Base-by-base conservation (phyloP, 1,139 yeast species). In the Saccharomyces hybrid region DNA sequence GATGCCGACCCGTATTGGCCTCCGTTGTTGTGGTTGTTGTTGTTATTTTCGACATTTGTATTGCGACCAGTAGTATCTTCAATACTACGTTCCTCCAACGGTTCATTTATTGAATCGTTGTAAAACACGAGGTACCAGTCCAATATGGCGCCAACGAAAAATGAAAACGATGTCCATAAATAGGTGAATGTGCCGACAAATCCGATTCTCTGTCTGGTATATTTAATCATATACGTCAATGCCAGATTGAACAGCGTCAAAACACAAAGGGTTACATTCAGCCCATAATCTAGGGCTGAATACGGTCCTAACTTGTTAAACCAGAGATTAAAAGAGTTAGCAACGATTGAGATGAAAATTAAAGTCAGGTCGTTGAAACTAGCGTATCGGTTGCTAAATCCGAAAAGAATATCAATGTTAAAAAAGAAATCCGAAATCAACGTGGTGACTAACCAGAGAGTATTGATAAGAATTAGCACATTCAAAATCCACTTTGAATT, bases 11-110 rank as follows among this genome's bases (percentile, higher is more conserved):
- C 44, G 11, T 38, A 38, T 16, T 16, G 44, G 84, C 79, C 55
- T 77, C 75, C 23, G 23, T 20, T 20, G 23, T 3, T 20, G 23
- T 20, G 4, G 23, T 20, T 20, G 23, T 20, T 54, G 78, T 73
- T 81, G 86, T 60, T 81, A 85, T 52, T 71, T 73, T 14, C 71
- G 70, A 57, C 59, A 79, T 83, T n/a, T 81, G 87, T 57, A 76
- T 70, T 51, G 13, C 52, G 57, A 6, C 32, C 50, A 76, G 71
- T 51, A 11, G 55, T 57, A 9, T 44, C 50, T 3, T 53, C 53
- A 5, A 44, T 30, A 6, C 41, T 50, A 5, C 48, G 46, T 23
- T 50, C 42, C 2, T 50, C 16, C 7, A 50, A 41, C 6, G 48
- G 34, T 8, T 47, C 50, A 28, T 48, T 48, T 61, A 80, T 72